These are phyloP conservation scores for Hyphodiscus sp. DNA, from an alignment of 2,329 filamentous ascomycete genomes.

Conservation along the genomic window DNA sequence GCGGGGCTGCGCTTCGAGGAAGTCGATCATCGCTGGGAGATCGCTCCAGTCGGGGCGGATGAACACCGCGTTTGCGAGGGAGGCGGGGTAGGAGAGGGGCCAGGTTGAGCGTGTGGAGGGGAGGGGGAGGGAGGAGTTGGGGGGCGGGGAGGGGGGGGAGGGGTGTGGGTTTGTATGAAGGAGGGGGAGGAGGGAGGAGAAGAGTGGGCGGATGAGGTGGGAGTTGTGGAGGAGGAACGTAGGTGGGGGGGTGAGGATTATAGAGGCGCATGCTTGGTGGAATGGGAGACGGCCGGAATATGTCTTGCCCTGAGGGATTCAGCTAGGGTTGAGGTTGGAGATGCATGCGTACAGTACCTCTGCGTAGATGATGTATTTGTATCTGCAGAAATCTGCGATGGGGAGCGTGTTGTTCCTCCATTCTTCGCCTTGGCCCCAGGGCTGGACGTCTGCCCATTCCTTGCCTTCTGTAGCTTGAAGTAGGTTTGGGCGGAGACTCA, in stretches of 20 bases:
- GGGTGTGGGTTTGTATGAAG: conserved; percentile 7
- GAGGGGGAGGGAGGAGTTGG: conserved; percentile 7
- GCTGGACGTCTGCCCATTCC: conserved; percentile 43
- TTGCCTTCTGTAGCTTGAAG: conserved; percentile 25
- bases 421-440: conserved; percentile 27
- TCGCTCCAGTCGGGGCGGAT: conserved; percentile 46
- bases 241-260: conserved; percentile 42
- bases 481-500: conserved; percentile 19
- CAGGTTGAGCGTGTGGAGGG: conserved; percentile 29
- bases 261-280: conserved; percentile 43
- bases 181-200: conserved; percentile 27
- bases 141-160: background rate
- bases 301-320: conserved; percentile 34
- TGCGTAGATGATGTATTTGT: conserved; percentile 46
- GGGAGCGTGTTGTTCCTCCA: conserved; percentile 45
- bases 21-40: conserved; percentile 39
- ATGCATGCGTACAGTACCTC: conserved; percentile 29
- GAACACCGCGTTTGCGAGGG: conserved; percentile 43
- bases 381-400: conserved; percentile 45
- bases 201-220: conserved; percentile 41
- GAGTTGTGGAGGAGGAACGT: conserved; percentile 45
- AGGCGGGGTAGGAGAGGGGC: conserved; percentile 31
- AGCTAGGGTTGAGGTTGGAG: background rate
- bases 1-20: conserved; percentile 38
- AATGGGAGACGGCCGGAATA: conserved; percentile 47